Base-by-base conservation (phyloP, 257 asterid species). In the Buddleja alternifolia region DNA sequence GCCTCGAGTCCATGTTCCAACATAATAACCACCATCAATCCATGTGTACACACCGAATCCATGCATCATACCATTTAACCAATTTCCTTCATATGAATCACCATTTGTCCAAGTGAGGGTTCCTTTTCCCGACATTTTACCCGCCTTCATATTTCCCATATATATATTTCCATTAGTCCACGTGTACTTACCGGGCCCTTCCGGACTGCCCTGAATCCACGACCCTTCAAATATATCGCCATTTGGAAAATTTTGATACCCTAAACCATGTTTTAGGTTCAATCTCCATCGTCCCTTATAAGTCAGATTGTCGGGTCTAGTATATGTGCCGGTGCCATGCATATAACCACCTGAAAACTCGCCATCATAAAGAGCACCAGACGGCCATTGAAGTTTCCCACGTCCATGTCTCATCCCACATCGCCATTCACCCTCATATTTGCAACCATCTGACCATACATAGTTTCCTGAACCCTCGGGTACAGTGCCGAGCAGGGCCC, bases 391-490 rank as follows among this genome's bases (percentile, higher is more conserved):
- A 56, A 87, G 85, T 50, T 76, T 93, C 11, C 99, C 99, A 70
- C 82, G 73, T 4, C 96, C 99, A 63, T 84, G 90, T 67, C 90
- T 88, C 97, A 87, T 83, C 84, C 99, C 99, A 52, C 80, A 45
- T 75, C 93, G 83, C 99, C 99, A 93, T 73, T 85, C 96, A n/a
- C 97, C 97, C 70, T 83, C 93, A 6, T 90, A 94, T 55, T 72
- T 85, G 81, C 93, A 89, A 70, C 96, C 99, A 76, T 89, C 97
- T 3, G 93, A 73, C 99, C 99, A 94, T 29, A 67, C 62, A 73
- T 89, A 91, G 73, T 71, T 80, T 50, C 97, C 97, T 0, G 84
- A 68, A 58, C 97, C 97, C 72, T 89, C 99, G 0, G 99, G 96
- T 12, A 73, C 63, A 70, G 82, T 84, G 4, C 92, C 86, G 25